Conservation (phyloP, 306 rosid species). For the Astragalus membranaceus region DNA sequence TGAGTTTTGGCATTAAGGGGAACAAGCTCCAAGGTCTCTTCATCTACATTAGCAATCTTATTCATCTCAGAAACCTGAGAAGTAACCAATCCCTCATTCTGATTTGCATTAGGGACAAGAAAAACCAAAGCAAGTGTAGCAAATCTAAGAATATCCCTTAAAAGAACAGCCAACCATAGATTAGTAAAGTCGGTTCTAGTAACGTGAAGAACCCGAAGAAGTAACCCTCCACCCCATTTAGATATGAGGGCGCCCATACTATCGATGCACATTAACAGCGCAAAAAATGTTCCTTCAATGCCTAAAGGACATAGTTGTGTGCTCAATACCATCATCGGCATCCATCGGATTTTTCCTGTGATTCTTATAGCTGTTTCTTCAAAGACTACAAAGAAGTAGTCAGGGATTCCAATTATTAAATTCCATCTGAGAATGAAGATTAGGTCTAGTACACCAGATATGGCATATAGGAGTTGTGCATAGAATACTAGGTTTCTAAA, state of each 20-base stretch:
- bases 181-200: conserved; percentile 60
- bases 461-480: conserved; percentile 55
- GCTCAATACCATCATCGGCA: conserved; percentile 70
- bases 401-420: conserved; percentile 49
- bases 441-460: conserved; percentile 58
- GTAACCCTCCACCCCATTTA: conserved; percentile 54
- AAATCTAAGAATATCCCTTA: conserved; percentile 54
- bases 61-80: conserved; percentile 25
- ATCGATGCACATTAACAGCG: conserved; percentile 64
- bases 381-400: conserved; percentile 44
- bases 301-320: conserved; percentile 62
- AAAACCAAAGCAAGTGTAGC: conserved; percentile 44
- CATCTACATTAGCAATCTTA: conserved; percentile 5
- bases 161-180: conserved; percentile 50
- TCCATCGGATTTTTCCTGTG: conserved; percentile 51
- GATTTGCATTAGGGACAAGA: conserved; percentile 52
- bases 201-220: conserved; percentile 42
- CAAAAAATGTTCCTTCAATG: conserved; percentile 79
- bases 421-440: conserved; percentile 64
- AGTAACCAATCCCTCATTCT: conserved; percentile 39
- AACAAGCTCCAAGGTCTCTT: conserved; percentile 50
- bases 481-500: conserved; percentile 48
- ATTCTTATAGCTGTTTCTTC: conserved; percentile 50
- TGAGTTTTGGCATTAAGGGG: conserved; percentile 25
- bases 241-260: conserved; percentile 50